Evolutionary conservation across 2,329 filamentous ascomycete genomes (phyloP).

Genomic region (Nigrospora oryzae): DNA sequence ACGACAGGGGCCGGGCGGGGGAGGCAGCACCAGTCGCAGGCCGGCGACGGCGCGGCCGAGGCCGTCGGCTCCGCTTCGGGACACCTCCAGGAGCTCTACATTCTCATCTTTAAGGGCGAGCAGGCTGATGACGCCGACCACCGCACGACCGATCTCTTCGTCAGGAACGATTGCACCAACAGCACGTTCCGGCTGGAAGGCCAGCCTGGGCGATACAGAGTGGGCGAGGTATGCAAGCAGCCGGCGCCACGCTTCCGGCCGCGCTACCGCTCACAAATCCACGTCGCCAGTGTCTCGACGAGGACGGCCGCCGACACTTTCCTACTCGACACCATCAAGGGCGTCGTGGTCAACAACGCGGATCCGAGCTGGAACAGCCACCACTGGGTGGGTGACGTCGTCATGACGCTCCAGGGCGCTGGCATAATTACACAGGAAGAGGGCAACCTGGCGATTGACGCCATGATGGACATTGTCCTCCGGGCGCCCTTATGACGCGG

Average conservation of each 20-base stretch:
- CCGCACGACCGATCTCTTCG: constrained; percentile 18
- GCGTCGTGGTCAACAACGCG: constrained; percentile 1
- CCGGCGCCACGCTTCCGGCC: constrained; percentile 14
- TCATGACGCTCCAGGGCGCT: constrained; percentile 2
- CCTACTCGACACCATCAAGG: constrained; percentile 4
- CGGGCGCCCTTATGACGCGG: background rate
- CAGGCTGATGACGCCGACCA: constrained; percentile 19
- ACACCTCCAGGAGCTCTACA: constrained; percentile 11
- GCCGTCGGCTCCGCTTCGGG: too few relatives aligned
- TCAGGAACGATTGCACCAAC: constrained; percentile 18
- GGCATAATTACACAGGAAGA: constrained; percentile 4
- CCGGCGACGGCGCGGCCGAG: background rate
- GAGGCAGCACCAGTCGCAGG: background rate
- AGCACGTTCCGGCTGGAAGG: constrained; percentile 20
- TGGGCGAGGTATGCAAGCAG: constrained; percentile 16
- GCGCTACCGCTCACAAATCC: constrained; percentile 14
- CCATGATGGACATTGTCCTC: constrained; percentile 2
- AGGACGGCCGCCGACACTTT: constrained; percentile 1
- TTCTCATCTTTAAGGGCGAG: constrained; percentile 19
- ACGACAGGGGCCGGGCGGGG: background rate
- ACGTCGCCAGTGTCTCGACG: constrained; percentile 4
- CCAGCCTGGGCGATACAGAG: constrained; percentile 14
- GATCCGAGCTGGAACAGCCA: constrained; percentile 5
- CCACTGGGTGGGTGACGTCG: constrained; percentile 7
- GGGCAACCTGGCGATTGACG: constrained; percentile 3